phyloP scores from a whole-genome alignment of 2,329 filamentous ascomycete species.

The Cytospora piceicola region DNA sequence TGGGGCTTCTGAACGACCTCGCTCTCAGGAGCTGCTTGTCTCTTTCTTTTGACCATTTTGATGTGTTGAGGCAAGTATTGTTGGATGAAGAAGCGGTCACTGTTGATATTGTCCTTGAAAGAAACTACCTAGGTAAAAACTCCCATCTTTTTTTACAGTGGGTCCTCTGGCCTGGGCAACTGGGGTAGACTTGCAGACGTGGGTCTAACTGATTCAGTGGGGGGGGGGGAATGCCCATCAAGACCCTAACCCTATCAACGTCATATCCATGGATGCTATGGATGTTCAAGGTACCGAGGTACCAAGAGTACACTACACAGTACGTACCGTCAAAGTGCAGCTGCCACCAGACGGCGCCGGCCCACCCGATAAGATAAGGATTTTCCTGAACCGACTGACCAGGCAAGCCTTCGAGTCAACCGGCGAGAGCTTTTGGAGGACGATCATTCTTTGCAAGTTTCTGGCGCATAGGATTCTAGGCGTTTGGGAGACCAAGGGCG shows the following conservation, averaged over 20 bases:
- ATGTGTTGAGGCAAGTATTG: not conserved
- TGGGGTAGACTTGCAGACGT: no score
- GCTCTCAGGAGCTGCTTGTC: constrained; percentile 33
- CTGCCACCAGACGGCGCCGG: not conserved
- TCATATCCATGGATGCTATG: no score
- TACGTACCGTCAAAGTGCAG: not conserved
- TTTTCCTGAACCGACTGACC: constrained; percentile 17
- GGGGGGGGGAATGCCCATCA: no score
- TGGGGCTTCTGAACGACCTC: constrained; percentile 26
- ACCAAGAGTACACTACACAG: not conserved
- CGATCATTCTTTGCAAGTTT: not conserved
- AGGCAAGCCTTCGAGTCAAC: constrained; percentile 17
- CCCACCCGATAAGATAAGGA: constrained; percentile 22
- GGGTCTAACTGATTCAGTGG: no score
- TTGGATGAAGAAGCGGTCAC: not conserved
- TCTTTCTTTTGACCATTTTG: constrained; percentile 40
- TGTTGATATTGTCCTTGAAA: no score
- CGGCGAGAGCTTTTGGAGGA: constrained; percentile 4
- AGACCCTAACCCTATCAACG: not conserved
- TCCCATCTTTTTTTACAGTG: constrained; percentile 28
- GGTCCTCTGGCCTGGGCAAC: not conserved
- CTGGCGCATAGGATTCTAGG: not conserved
- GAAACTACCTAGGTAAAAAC: no score
- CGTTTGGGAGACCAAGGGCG: constrained; percentile 1
- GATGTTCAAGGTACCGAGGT: not conserved